Conservation (phyloP, 345 rosid genomes). For the Nasturtium officinale region DNA sequence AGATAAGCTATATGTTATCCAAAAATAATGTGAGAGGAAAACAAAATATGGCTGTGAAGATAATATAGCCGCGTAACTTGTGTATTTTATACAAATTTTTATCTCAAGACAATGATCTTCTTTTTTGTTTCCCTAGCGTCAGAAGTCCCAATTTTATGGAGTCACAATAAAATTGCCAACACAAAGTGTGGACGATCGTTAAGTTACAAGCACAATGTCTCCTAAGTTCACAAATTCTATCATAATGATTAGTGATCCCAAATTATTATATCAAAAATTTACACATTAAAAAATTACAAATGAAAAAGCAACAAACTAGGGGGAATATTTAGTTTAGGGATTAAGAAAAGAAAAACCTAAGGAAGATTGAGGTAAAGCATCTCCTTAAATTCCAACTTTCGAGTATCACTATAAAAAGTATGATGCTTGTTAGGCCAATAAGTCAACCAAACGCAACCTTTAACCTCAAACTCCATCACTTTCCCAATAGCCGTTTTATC, state of each 20-base stretch:
- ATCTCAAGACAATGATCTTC: not conserved
- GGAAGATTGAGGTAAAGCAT: constrained; percentile 55
- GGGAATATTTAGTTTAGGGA: not conserved
- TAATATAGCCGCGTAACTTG: constrained; percentile 16
- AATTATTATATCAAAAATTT: not conserved
- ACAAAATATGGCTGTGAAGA: not conserved
- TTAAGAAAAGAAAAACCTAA: constrained; percentile 20
- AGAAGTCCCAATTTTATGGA: not conserved
- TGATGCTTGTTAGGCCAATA: constrained; percentile 90
- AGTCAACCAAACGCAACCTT: constrained; percentile 85
- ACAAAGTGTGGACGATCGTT: not conserved
- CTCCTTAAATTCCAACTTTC: constrained; percentile 77
- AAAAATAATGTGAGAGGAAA: not conserved
- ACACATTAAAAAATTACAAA: no score
- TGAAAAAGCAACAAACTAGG: not conserved
- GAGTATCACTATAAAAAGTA: constrained; percentile 70
- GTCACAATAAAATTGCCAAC: not conserved
- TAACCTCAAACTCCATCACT: constrained; percentile 79
- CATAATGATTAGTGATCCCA: not conserved
- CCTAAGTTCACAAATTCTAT: not conserved
- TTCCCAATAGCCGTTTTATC: constrained; percentile 59
- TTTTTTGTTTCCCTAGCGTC: not conserved
- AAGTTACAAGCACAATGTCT: not conserved
- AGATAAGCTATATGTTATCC: no score
- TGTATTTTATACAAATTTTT: not conserved